Evolutionary conservation across 805 yeast genomes (phyloP).

Genomic region (Saturnispora sekii): DNA sequence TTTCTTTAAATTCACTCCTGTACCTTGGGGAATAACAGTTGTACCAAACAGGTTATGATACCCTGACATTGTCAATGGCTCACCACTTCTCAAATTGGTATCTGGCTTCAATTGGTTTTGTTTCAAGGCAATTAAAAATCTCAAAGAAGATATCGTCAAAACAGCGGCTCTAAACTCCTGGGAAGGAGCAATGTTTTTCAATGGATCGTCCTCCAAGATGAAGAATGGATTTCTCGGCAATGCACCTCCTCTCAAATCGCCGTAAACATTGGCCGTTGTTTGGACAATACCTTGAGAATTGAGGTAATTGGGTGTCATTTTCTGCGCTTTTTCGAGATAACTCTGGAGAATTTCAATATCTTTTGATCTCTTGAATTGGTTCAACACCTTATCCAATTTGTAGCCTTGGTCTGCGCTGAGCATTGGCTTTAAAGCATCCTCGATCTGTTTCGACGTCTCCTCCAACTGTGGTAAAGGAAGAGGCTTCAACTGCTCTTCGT

Average conservation of each 20-base stretch:
- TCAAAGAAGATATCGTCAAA: constrained; percentile 52
- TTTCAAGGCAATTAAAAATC: constrained; percentile 54
- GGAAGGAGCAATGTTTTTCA: constrained; percentile 44
- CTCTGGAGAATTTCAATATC: constrained; percentile 39
- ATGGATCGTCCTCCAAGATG: constrained; percentile 66
- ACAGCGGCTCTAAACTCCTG: constrained; percentile 65
- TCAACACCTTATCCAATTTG: constrained; percentile 34
- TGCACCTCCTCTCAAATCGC: constrained; percentile 54
- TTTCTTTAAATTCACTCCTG: constrained; percentile 32
- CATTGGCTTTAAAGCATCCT: constrained; percentile 51
- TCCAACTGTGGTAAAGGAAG: constrained; percentile 54
- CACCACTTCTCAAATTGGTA: constrained; percentile 37
- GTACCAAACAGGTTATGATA: constrained; percentile 62
- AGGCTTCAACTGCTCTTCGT: constrained; percentile 39
- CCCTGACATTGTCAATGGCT: constrained; percentile 57
- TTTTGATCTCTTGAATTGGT: constrained; percentile 35
- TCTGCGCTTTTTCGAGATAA: constrained; percentile 41
- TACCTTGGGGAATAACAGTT: constrained; percentile 42
- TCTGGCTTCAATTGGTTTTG: constrained; percentile 49
- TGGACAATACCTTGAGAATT: constrained; percentile 38
- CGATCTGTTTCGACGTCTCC: constrained; percentile 42
- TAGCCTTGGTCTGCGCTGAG: constrained; percentile 42
- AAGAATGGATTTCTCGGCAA: constrained; percentile 73
- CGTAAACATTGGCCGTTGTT: constrained; percentile 50
- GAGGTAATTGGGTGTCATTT: constrained; percentile 39